Base-by-base conservation (phyloP, 2,329 filamentous ascomycete genomes). In the Cyphellophora europaea region DNA sequence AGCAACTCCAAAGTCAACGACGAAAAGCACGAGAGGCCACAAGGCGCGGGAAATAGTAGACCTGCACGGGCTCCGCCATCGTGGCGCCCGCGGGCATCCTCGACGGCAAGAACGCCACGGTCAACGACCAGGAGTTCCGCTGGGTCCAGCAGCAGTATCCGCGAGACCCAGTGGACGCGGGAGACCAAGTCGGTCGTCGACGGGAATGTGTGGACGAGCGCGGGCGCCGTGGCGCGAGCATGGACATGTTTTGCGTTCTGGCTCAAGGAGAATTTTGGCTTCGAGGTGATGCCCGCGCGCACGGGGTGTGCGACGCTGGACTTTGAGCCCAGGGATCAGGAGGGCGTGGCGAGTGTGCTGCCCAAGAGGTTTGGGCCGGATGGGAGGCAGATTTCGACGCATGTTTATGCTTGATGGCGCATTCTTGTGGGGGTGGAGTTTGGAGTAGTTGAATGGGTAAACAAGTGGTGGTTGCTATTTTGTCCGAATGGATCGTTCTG, bases 171-270 rank as follows among this genome's bases (percentile, higher is more conserved):
- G 4, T 69, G 65, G 65, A 56, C 55, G 2, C 50, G 44, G 17
- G 56, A 63, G 16, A 57, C 55, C 36, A 61, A 66, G 42, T 69
- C 64, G 62, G 49, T 66, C 35, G 36, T 61, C 1, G 32, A 42
- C n/a, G 32, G 32, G 1, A 65, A 66, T 27, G 53, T 67, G 17
- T 69, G 66, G 65, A 69, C 65, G 2, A 58, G 56, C 0, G 55
- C 55, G 1, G 65, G 65, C 10, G 62, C 65, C 0, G 49, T 61
- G 11, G 63, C 65, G 4, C 65, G 63, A 0, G 67, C 66, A 49
- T 64, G 66, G 12, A 61, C 62, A 53, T n/a, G n/a, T n/a, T 44
- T 61, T 36, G 47, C 59, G 5, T 49, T 61, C 19, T 65, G 60
- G 58, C 33, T 65, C 1, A 56, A 56, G 32, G 49, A 58, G 31